Evolutionary conservation across 352 stramenopile genomes (phyloP), one percentile per base, ranked within the genome.

Genomic region (Peronosclerospora sorghi): DNA sequence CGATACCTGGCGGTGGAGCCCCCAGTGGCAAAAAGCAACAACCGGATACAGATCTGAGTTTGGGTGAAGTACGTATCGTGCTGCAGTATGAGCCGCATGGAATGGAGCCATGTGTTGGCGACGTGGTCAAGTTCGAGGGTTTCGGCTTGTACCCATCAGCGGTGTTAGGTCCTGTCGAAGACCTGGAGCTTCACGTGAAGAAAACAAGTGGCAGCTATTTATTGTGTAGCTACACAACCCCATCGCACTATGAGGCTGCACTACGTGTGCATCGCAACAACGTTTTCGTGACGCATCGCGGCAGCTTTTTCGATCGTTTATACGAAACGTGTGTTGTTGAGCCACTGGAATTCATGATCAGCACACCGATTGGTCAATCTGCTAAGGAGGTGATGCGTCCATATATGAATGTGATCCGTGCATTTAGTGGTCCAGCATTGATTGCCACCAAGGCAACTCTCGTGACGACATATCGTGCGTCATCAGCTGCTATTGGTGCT

Each of bases 71-170:
- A 18, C 73, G 73, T 5, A 49, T 89, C 35, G 67, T 89, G 34
- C 47, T 89, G 4, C 77, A 89, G 55, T 89, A 86, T 43, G 77
- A 89, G 14, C 72, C 77, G 0, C 65, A 84, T 40, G 77, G 77
- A 18, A 83, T 89, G 65, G 77, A 89, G 55, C 77, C 77, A 0
- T 54, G 61, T 39, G 51, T 85, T 4, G 65, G 77, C 8, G 77
- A 89, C 24, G 52, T 89, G 15, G 67, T 89, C 35, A 83, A 86
- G 54, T 60, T 85, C 32, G 77, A 89, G 42, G 77, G 77, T 34
- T 86, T 86, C 26, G 77, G 77, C 3, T 50, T 62, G 28, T 89
- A 83, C 44, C 76, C 77, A 32, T 86, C 77, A 20, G 66, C 69
- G 18, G 28, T 89, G 18, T 51, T 89, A 1, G 51, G 69, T 1